Percentiles rank a stretch among this genome's conserved stretches.
These are phyloP conservation scores for Neurospora sp. DNA, from an alignment of 2,329 filamentous ascomycete species.

Conservation along the genomic window DNA sequence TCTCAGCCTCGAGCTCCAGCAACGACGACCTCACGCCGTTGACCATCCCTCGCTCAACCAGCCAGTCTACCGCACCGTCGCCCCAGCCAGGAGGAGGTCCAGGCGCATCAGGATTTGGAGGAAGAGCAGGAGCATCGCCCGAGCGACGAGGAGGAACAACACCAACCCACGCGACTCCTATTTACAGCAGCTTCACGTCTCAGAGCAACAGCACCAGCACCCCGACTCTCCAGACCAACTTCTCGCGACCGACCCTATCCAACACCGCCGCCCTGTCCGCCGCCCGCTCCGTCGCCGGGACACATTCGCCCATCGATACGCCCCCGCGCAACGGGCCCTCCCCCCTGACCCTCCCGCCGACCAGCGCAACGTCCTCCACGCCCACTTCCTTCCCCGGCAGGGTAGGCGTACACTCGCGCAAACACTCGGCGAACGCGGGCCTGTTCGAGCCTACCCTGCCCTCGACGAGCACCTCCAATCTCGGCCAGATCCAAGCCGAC, in stretches of 20 bases:
- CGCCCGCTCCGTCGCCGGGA: constrained; percentile 17
- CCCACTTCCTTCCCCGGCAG: constrained; percentile 19
- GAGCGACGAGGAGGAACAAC: not conserved
- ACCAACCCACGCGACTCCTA: constrained; percentile 28
- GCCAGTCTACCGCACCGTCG: constrained; percentile 23
- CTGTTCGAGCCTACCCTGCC: constrained; percentile 67
- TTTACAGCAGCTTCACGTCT: constrained; percentile 37
- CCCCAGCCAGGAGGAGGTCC: not conserved
- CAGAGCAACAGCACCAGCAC: constrained; percentile 36
- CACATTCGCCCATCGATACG: constrained; percentile 21
- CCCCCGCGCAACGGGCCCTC: constrained; percentile 26
- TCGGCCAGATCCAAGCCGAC: constrained; percentile 34
- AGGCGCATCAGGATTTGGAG: not conserved
- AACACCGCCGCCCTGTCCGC: constrained; percentile 12
- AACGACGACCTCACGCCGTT: constrained; percentile 33
- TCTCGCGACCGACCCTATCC: constrained; percentile 40
- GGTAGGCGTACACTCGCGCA: constrained; percentile 40
- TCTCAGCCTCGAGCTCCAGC: constrained; percentile 28
- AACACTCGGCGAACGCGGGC: constrained; percentile 64
- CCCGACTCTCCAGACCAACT: constrained; percentile 40
- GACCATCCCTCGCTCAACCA: constrained; percentile 36
- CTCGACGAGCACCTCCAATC: constrained; percentile 46
- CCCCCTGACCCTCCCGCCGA: constrained; percentile 31
- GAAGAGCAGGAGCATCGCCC: constrained; percentile 2
- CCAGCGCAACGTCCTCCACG: constrained; percentile 23